Percentiles rank a stretch among this genome's conserved stretches.
These are phyloP conservation scores for Nicotiana benthamiana DNA, from an alignment of 257 asterid genomes.

Conservation along the genomic window DNA sequence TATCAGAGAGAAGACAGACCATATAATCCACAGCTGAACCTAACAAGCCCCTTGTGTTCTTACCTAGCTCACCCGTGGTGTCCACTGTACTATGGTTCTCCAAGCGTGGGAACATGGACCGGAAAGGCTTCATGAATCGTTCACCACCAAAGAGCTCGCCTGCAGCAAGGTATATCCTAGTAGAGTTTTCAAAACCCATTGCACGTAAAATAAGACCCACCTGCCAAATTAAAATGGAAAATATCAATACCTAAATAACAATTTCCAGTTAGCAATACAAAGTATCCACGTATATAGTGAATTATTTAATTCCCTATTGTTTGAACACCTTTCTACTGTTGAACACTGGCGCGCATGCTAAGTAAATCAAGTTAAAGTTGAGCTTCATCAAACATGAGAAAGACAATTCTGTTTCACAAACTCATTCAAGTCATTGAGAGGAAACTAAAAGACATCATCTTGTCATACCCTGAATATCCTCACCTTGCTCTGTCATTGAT, in stretches of 20 bases:
- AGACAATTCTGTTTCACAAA: not conserved
- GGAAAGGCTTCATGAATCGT: conserved; percentile 76
- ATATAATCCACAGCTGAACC: conserved; percentile 98
- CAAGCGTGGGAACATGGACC: conserved; percentile 72
- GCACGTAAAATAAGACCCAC: conserved; percentile 82
- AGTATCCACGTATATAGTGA: not conserved
- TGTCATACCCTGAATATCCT: not conserved
- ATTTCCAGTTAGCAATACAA: not conserved
- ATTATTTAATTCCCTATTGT: not conserved
- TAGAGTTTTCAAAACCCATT: conserved; percentile 79
- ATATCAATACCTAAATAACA: not conserved
- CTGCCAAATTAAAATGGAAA: conserved; percentile 30
- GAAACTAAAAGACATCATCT: not conserved
- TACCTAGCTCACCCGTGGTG: conserved; percentile 34
- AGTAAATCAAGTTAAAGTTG: not conserved
- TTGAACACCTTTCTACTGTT: not conserved
- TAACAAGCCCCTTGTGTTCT: conserved; percentile 49
- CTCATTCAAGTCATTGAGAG: not conserved
- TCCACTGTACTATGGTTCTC: conserved; percentile 81
- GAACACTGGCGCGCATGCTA: not conserved
- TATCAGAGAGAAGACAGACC: conserved; percentile 92
- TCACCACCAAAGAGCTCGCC: conserved; percentile 97
- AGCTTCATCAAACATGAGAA: not conserved
- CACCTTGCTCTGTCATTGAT: not conserved
- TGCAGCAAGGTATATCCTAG: conserved; percentile 91